Evolutionary conservation across 2,329 filamentous ascomycete species (phyloP), one percentile per base, ranked within the genome.

Genomic region (Fusarium setosum): DNA sequence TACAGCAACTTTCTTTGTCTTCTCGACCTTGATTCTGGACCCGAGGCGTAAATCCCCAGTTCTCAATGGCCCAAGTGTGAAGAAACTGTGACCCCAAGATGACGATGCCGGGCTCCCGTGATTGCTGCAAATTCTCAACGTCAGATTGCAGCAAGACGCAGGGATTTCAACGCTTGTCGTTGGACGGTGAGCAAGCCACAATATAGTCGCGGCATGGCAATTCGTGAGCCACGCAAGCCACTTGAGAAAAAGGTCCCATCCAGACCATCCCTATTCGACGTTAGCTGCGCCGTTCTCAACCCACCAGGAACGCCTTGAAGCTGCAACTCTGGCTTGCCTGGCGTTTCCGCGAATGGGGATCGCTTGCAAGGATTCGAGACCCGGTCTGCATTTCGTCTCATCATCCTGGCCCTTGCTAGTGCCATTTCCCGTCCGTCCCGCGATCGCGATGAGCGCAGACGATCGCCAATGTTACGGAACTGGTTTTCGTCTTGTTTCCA

Each of bases 351-450:
- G 38, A 67, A 67, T 67, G 23, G 53, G 2, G 8, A n/a, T 18
- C 47, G 31, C 15, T 13, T 44, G 48, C 53, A 54, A 67, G 63
- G 54, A 50, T 44, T 63, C 23, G 18, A 11, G 40, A 10, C 24
- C 48, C 34, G 40, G 31, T 7, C 40, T 52, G 63, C n/a, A n/a
- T n/a, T n/a, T 65, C 62, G 62, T 65, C 62, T 65, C 59, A 62
- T 64, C 63, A 60, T 63, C 56, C 18, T 59, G 17, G 47, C 45
- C 64, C 64, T 29, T 67, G 56, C 64, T 67, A 67, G 64, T 20
- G 41, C 41, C n/a, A 10, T 9, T 51, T 56, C 45, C 40, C 64
- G 54, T 41, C 49, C 56, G 32, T 29, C 42, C 56, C 60, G 52
- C 56, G 64, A 67, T 67, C 64, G 63, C 41, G 56, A 65, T 68